phyloP scores from a whole-genome alignment of 2,329 filamentous ascomycete species.

The Parastagonospora avenae region DNA sequence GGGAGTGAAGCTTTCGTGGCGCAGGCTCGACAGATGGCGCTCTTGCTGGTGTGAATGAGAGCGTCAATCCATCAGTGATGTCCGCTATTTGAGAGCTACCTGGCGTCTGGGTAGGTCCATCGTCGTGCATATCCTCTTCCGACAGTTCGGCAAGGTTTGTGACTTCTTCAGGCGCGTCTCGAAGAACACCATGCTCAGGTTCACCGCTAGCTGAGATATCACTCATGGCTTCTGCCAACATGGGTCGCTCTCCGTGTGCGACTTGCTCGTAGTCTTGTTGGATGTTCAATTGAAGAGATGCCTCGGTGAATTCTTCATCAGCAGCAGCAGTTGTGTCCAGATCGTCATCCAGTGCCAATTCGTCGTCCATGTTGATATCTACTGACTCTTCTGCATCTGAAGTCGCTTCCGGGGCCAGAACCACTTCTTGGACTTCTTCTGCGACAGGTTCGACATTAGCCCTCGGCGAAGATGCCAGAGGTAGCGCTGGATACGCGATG shows the following conservation, averaged over 20 bases:
- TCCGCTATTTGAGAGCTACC: slow-evolving; percentile 15
- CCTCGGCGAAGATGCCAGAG: slow-evolving; percentile 1
- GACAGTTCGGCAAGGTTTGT: too few species aligned
- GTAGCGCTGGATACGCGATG: slow-evolving; percentile 16
- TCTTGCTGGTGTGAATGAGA: slow-evolving; percentile 23
- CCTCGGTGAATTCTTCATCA: slow-evolving; percentile 37
- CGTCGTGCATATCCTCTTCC: neutral
- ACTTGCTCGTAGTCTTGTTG: slow-evolving; percentile 24
- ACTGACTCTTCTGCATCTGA: neutral
- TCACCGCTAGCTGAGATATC: neutral
- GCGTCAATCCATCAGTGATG: slow-evolving; percentile 40
- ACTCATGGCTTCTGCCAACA: neutral
- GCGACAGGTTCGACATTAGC: neutral
- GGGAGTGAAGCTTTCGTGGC: slow-evolving; percentile 33
- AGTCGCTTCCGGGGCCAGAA: neutral
- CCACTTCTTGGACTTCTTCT: neutral
- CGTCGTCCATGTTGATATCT: neutral
- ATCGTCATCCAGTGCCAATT: neutral
- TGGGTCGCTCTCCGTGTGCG: slow-evolving; percentile 1
- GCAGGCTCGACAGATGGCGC: slow-evolving; percentile 15
- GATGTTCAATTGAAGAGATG: slow-evolving; percentile 37
- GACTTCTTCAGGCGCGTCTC: neutral
- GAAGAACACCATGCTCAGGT: neutral
- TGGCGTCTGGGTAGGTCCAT: neutral
- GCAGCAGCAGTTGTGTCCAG: slow-evolving; percentile 3